These are phyloP conservation scores for Podaxis mareebaensis DNA, from an alignment of 768 basidiomycete genomes.

Conservation along the genomic window DNA sequence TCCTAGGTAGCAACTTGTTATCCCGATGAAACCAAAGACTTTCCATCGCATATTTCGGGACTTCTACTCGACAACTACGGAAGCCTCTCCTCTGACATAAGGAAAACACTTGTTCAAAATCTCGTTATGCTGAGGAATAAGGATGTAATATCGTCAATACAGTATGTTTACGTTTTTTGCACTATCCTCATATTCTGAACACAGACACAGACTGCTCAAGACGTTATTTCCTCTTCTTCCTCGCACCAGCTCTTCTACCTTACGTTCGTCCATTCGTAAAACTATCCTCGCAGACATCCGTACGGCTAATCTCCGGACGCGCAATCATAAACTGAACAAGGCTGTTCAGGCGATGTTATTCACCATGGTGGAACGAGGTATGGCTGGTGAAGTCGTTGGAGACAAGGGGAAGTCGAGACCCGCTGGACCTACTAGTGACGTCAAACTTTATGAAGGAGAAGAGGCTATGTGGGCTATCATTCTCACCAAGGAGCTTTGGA, in stretches of 20 bases:
- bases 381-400: conserved; percentile 77
- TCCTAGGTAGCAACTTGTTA: conserved; percentile 87
- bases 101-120: conserved; percentile 85
- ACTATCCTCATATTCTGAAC: conserved; percentile 3
- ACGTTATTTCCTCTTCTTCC: conserved; percentile 94
- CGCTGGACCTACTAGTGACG: conserved; percentile 36
- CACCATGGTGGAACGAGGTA: conserved; percentile 92
- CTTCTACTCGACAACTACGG: conserved; percentile 81
- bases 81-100: conserved; percentile 73
- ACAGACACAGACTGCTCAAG: conserved; percentile 70
- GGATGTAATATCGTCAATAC: conserved; percentile 87
- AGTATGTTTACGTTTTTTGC: conserved; percentile 52
- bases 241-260: conserved; percentile 82
- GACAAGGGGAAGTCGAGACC: conserved; percentile 78
- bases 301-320: conserved; percentile 83
- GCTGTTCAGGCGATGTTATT: conserved; percentile 96
- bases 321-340: conserved; percentile 95
- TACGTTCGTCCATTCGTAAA: conserved; percentile 85
- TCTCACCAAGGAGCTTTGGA: conserved; percentile 91
- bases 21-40: conserved; percentile 84
- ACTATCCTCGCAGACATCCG: conserved; percentile 94
- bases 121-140: conserved; percentile 93
- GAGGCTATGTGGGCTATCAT: conserved; percentile 99
- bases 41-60: conserved; percentile 77
- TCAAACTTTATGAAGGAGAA: conserved; percentile 53